Evolutionary conservation across 2,329 filamentous ascomycete species (phyloP), one percentile per base, ranked within the genome.

Genomic region (Botryotinia convoluta): DNA sequence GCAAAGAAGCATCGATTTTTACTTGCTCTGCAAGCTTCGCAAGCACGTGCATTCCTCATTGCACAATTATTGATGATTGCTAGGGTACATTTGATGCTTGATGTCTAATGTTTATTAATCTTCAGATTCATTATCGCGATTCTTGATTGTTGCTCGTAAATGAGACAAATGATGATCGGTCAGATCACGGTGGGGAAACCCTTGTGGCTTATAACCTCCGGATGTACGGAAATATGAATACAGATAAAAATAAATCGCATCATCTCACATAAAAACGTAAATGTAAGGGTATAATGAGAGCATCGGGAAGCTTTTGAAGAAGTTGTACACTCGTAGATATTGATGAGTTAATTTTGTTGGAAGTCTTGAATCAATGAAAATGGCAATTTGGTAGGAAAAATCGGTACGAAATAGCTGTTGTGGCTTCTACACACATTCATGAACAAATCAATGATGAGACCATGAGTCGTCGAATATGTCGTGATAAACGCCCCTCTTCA

Each of bases 1-100:
- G 72, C 68, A 45, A 77, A 79, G 20, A 77, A 75, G 65, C 79
- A 80, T 14, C 77, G 76, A 51, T 78, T 79, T 62, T 80, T 80
- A 69, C 77, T 79, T 18, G 74, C 77, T 51, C 79, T 71, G 57
- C 79, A 80, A 48, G 77, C 74, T 72, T 80, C 79, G 57, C 79
- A 80, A n/a, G 79, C 79, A 73, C 77, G 77, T 64, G 79, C 77
- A 72, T 79, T 80, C 79, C 76, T 44, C 74, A 68, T 69, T 77
- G 77, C 18, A 29, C 32, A 22, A 32, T 29, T 42, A 54, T 42
- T 42, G 45, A 54, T 29, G 18, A 5, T 29, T 22, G 35, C 35
- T 29, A 32, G 74, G 69, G 14, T 72, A 35, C 44, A 59, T 59
- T 48, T 44, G 22, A 57, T 22, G 59, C 6, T 39, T 57, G 51